Conservation (phyloP, 495 filamentous ascomycete species). For the Penicillium egyptiacum region DNA sequence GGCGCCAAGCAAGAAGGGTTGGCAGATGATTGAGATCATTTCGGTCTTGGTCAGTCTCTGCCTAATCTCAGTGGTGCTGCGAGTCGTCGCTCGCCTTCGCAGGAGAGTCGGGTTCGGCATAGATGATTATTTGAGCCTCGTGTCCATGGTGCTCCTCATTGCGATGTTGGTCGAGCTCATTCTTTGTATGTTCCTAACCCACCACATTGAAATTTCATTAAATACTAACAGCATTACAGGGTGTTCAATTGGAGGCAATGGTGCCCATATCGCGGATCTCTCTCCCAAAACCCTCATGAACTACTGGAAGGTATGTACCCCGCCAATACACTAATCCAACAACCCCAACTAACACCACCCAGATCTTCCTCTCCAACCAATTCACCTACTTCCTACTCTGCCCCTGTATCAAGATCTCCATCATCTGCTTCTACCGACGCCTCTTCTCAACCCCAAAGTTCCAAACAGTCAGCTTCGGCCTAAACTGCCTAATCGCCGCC, state of each 20-base stretch:
- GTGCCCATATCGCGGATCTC: slow-evolving; percentile 28
- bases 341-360: slow-evolving; percentile 10
- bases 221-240: slow-evolving; percentile 24
- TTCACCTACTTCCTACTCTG: slow-evolving; percentile 46
- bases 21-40: slow-evolving; percentile 40
- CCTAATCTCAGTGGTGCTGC: slow-evolving; percentile 36
- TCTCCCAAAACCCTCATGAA: slow-evolving; percentile 29
- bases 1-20: slow-evolving; percentile 31
- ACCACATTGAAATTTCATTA: neutral
- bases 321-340: neutral
- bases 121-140: slow-evolving; percentile 45
- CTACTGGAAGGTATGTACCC: slow-evolving; percentile 38
- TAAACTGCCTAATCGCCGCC: slow-evolving; percentile 36
- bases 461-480: slow-evolving; percentile 29
- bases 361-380: slow-evolving; percentile 50
- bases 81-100: slow-evolving; percentile 39
- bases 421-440: slow-evolving; percentile 50
- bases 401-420: slow-evolving; percentile 45
- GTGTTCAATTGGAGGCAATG: slow-evolving; percentile 42
- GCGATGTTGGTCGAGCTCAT: slow-evolving; percentile 39
- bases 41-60: slow-evolving; percentile 40
- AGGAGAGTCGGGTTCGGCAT: slow-evolving; percentile 38
- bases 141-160: slow-evolving; percentile 33
- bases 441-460: slow-evolving; percentile 44
- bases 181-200: slow-evolving; percentile 32